These are phyloP conservation scores for Aspergillus ruber DNA, from an alignment of 2,329 filamentous ascomycete species.

Conservation along the genomic window DNA sequence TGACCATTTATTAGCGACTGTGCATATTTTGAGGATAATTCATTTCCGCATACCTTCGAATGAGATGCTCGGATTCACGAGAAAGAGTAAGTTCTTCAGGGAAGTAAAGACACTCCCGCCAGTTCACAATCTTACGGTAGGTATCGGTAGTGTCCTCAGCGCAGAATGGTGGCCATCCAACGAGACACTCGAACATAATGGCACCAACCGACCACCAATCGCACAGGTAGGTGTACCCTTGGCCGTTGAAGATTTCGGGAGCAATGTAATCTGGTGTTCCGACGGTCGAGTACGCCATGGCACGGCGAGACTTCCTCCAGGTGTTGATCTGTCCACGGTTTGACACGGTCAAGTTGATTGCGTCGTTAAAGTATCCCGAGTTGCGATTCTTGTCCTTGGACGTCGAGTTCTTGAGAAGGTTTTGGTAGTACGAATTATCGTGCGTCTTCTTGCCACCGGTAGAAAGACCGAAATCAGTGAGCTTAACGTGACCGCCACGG, in stretches of 20 bases:
- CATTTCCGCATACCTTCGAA: conserved; percentile 63
- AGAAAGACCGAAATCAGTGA: conserved; percentile 95
- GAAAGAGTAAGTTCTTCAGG: conserved; percentile 89
- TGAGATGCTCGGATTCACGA: conserved; percentile 82
- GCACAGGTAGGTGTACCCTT: conserved; percentile 93
- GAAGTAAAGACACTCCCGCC: conserved; percentile 92
- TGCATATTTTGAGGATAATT: conserved; percentile 4
- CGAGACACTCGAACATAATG: conserved; percentile 99
- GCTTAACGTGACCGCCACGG: conserved; percentile 90
- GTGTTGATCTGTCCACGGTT: conserved; percentile 98
- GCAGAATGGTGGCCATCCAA: conserved; percentile 98
- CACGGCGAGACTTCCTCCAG: conserved; percentile 89
- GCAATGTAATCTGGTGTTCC: conserved; percentile 98
- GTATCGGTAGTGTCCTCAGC: conserved; percentile 96
- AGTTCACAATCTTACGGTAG: conserved; percentile 98
- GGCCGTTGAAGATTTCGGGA: conserved; percentile 93
- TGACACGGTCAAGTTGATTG: conserved; percentile 96
- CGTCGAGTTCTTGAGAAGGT: conserved; percentile 75
- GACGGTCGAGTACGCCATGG: conserved; percentile 97
- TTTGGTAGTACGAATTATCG: conserved; percentile 97
- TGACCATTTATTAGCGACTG: conserved; percentile 35
- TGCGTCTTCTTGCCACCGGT: conserved; percentile 98
- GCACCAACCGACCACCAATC: conserved; percentile 99
- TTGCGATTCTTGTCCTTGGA: conserved; percentile 71
- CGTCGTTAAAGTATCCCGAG: conserved; percentile 84